phyloP scores from a whole-genome alignment of 441 rosid genomes.

The Daphne laureola region DNA sequence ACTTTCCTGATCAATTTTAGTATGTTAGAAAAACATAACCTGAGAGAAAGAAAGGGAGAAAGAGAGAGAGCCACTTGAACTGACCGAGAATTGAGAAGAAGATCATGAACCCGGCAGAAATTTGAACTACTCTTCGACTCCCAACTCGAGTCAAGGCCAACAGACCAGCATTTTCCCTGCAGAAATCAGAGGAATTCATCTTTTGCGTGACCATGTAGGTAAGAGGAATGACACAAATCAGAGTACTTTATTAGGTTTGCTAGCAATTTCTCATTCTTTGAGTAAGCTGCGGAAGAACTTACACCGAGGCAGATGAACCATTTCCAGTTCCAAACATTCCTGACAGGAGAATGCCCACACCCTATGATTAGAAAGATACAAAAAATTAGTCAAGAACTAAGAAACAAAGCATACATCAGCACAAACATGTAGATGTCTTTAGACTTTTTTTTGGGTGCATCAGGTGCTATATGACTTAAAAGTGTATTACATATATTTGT shows the following conservation, averaged over 20 bases:
- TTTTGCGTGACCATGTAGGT: slow-evolving; percentile 3
- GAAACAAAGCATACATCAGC: not conserved
- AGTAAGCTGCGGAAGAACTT: slow-evolving; percentile 21
- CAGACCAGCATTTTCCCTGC: slow-evolving; percentile 91
- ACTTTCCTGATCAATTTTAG: slow-evolving; percentile 56
- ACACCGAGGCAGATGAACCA: slow-evolving; percentile 87
- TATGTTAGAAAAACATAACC: not conserved
- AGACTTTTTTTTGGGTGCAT: too few species aligned
- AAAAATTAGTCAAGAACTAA: not conserved
- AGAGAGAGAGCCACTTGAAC: slow-evolving; percentile 7
- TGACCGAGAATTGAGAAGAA: slow-evolving; percentile 92
- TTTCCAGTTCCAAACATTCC: slow-evolving; percentile 91
- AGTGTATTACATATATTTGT: too few species aligned
- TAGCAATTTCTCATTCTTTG: slow-evolving; percentile 1
- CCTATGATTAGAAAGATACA: slow-evolving; percentile 30
- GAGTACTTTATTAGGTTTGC: not conserved
- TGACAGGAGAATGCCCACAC: slow-evolving; percentile 82
- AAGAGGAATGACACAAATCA: not conserved
- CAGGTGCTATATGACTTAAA: too few species aligned
- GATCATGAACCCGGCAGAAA: slow-evolving; percentile 93
- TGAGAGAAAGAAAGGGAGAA: not conserved
- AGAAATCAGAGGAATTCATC: slow-evolving; percentile 10
- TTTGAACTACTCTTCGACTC: slow-evolving; percentile 89
- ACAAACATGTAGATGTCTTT: too few species aligned
- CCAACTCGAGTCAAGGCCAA: slow-evolving; percentile 90